Evolutionary conservation across 257 asterid genomes (phyloP).

Genomic region (Solanum boliviense): DNA sequence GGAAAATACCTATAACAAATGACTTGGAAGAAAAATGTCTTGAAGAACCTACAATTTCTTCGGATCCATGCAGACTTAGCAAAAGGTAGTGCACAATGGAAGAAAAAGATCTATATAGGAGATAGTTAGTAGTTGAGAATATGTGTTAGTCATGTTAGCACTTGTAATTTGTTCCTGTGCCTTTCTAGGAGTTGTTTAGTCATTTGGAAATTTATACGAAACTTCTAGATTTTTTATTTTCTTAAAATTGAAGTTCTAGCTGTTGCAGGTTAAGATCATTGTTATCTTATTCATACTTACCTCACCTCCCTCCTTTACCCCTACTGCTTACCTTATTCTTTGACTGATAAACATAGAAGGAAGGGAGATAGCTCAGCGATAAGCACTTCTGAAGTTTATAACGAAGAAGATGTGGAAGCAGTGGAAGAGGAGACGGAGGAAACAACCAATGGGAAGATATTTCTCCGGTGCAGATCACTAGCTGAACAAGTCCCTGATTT

Average conservation of each 20-base stretch:
- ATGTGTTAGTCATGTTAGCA: not conserved
- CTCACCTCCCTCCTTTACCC: not conserved
- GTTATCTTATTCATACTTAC: not conserved
- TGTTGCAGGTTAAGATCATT: not conserved
- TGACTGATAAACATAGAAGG: not conserved
- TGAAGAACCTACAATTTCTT: not conserved
- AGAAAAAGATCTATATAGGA: not conserved
- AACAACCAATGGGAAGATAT: conserved; percentile 54
- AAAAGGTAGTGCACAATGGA: not conserved
- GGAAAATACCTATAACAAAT: not conserved
- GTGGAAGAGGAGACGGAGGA: conserved; percentile 56
- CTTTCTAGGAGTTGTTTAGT: not conserved
- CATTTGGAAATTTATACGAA: not conserved
- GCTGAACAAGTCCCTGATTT: conserved; percentile 9
- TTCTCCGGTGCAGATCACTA: conserved; percentile 32
- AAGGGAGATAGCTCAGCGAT: conserved; percentile 4
- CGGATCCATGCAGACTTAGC: not conserved
- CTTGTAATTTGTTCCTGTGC: not conserved
- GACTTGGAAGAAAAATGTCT: not conserved
- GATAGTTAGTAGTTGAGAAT: not conserved
- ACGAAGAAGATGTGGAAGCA: conserved; percentile 16
- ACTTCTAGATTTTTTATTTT: not conserved
- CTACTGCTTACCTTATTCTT: not conserved
- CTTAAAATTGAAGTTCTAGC: not conserved
- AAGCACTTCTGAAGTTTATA: conserved; percentile 1